Evolutionary conservation across 164 flowering plant genomes (phyloP).

Genomic region (Kingdonia uniflora): DNA sequence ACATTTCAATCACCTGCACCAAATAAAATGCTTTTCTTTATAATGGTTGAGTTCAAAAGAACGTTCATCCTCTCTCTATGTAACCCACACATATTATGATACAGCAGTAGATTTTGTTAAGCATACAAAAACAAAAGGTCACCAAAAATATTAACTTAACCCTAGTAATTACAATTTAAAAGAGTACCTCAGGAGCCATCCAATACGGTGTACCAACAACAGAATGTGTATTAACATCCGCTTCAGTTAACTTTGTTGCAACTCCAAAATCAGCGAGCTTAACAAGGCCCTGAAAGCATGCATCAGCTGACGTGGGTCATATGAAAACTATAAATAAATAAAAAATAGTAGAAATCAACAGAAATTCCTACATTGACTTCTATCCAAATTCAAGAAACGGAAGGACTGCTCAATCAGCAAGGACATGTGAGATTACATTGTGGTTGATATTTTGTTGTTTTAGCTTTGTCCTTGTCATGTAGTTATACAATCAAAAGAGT

Average conservation of each 20-base stretch:
- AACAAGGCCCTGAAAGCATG: slow-evolving; percentile 76
- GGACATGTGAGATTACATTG: too few species aligned
- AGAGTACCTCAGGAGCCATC: slow-evolving; percentile 99
- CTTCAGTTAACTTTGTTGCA: slow-evolving; percentile 97
- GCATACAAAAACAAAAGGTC: too few species aligned
- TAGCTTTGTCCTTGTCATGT: too few species aligned
- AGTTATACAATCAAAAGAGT: too few species aligned
- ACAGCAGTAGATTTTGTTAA: too few species aligned
- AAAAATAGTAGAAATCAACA: not conserved
- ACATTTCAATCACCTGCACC: slow-evolving; percentile 97
- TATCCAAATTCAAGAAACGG: not conserved
- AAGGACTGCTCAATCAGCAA: too few species aligned
- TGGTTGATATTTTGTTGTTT: too few species aligned
- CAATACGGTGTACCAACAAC: slow-evolving; percentile 99
- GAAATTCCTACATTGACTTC: not conserved
- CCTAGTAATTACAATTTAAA: not conserved
- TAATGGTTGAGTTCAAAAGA: too few species aligned
- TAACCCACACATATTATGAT: too few species aligned
- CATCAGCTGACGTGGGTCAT: not conserved
- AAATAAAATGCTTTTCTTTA: too few species aligned
- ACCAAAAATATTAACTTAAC: too few species aligned
- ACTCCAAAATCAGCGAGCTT: slow-evolving; percentile 99
- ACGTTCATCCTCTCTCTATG: too few species aligned
- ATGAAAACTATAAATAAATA: not conserved
- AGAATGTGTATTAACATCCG: slow-evolving; percentile 94